Evolutionary conservation across 495 filamentous ascomycete genomes (phyloP).

Genomic region (Alectoria sarmentosa): DNA sequence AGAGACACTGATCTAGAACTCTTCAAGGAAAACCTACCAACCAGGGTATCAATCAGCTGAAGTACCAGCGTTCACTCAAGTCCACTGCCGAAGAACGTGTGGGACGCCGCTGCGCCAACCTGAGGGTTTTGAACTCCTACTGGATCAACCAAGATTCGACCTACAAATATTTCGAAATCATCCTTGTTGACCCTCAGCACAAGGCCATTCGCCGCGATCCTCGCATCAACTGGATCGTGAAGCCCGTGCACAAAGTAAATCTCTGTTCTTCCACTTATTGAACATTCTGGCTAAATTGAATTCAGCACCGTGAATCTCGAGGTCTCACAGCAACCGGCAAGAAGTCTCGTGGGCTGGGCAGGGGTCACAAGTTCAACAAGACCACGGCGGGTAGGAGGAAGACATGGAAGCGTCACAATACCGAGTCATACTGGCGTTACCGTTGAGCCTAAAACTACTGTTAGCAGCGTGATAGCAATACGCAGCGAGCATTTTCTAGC

Average conservation of each 20-base stretch:
- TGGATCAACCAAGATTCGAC: constrained; percentile 99
- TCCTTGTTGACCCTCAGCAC: constrained; percentile 99
- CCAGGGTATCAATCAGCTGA: constrained; percentile 99
- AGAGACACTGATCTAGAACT: constrained; percentile 21
- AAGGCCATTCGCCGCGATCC: constrained; percentile 98
- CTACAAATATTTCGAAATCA: constrained; percentile 99
- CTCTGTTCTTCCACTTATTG: neutral
- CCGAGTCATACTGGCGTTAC: constrained; percentile 38
- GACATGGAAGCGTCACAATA: constrained; percentile 99
- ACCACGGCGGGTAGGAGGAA: constrained; percentile 89
- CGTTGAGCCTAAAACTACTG: constrained; percentile 12
- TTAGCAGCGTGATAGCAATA: neutral
- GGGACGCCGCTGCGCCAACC: constrained; percentile 94
- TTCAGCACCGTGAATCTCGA: constrained; percentile 85
- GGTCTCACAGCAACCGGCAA: constrained; percentile 97
- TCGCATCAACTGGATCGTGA: constrained; percentile 99
- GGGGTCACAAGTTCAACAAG: constrained; percentile 98
- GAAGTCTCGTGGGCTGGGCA: constrained; percentile 97
- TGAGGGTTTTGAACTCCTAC: constrained; percentile 99
- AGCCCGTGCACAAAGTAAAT: constrained; percentile 88
- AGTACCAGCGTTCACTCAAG: constrained; percentile 98
- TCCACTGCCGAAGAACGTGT: constrained; percentile 99
- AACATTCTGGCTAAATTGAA: neutral
- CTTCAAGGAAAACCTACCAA: constrained; percentile 93
- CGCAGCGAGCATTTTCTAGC: constrained; percentile 4